Evolutionary conservation across 345 rosid species (phyloP).

Genomic region (Raphanus raphanistrum): DNA sequence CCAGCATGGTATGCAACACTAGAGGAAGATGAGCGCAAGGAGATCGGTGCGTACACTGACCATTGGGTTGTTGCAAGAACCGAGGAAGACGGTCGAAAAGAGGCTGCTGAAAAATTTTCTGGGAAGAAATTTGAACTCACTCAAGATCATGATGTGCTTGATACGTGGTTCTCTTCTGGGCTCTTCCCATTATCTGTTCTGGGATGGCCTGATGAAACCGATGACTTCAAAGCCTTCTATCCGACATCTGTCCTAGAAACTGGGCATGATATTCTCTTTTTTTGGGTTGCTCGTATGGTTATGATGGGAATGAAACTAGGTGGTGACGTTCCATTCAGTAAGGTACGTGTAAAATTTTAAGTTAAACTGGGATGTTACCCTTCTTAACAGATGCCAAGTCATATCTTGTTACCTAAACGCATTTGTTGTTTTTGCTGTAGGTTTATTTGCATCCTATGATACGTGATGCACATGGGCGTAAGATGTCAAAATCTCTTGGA

Average conservation of each 20-base stretch:
- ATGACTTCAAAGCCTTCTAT: conserved; percentile 78
- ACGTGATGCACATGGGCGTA: conserved; percentile 99
- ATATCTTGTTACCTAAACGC: not conserved
- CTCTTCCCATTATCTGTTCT: conserved; percentile 77
- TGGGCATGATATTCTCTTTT: conserved; percentile 93
- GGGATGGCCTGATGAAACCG: conserved; percentile 96
- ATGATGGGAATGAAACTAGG: conserved; percentile 85
- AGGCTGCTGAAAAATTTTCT: conserved; percentile 57
- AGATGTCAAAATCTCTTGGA: conserved; percentile 94
- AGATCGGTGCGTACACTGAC: conserved; percentile 50
- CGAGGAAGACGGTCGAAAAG: conserved; percentile 63
- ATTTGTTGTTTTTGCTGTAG: conserved; percentile 41
- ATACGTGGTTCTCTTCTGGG: conserved; percentile 99
- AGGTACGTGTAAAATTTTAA: conserved; percentile 50
- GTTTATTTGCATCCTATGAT: conserved; percentile 96
- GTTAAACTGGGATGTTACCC: not conserved
- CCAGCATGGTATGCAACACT: conserved; percentile 92
- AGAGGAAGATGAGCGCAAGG: conserved; percentile 74
- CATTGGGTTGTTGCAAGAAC: conserved; percentile 87
- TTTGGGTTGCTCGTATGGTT: conserved; percentile 99
- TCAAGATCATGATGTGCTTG: conserved; percentile 95
- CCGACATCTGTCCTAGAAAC: conserved; percentile 96
- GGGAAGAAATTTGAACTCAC: conserved; percentile 72
- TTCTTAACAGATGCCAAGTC: not conserved
- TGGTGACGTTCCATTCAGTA: conserved; percentile 86